Base-by-base conservation (phyloP, 352 stramenopile species). In the Phytophthora fragariae region DNA sequence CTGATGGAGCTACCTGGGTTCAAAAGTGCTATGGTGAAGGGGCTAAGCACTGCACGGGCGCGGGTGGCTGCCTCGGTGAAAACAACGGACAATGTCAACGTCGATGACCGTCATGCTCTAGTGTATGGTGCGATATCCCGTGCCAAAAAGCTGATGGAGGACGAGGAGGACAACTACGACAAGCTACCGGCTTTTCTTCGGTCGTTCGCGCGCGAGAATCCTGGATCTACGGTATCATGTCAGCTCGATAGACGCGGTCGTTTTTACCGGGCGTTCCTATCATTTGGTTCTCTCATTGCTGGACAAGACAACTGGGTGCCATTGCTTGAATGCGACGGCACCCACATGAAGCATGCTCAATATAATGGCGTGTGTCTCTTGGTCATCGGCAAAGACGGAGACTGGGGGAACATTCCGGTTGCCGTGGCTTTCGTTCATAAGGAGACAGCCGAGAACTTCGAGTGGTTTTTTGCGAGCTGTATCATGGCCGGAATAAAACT, bases 1-100 rank as follows among this genome's bases (percentile, higher is more conserved):
- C 24, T 68, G 24, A 21, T 52, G 17, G 37, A 63, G 27, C 8
- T 70, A 27, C 24, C 24, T 27, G 24, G 24, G 24, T 27, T 70
- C 19, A 70, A 70, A 46, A 37, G 39, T 21, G 19, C 39, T n/a
- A 44, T 70, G 3, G 41, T 63, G 0, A 27, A 54, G 15, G 62
- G 62, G 0, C 21, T 63, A 37, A 70, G 53, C 7, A 46, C 12
- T 46, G 39, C 39, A 27, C 14, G 27, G 15, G 3, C 10, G 12
- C 29, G 53, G 5, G 53, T 69, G 24, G 24, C 24, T 27, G 24
- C 24, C 24, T 27, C 24, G 24, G 24, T 27, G 24, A 27, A 27
- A 27, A 27, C 1, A 27, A 27, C 37, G 11, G 37, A 46, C 37
- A 46, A 46, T 46, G 12, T 46, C 11, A 46, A 46, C 37, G 37